phyloP scores from a whole-genome alignment of 768 basidiomycete genomes.

The Agrocybe praecox region DNA sequence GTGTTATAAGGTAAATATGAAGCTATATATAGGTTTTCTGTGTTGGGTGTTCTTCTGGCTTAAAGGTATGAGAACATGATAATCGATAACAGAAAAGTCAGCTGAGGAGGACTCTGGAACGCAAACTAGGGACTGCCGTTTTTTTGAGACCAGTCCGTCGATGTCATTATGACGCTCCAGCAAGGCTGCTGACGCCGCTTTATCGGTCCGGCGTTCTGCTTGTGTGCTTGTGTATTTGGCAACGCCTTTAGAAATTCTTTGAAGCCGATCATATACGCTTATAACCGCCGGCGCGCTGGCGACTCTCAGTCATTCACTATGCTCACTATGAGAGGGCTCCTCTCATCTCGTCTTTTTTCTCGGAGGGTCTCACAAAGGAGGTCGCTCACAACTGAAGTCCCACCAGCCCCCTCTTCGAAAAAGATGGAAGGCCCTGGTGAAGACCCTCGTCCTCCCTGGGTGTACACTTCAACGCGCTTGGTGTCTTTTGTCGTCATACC shows the following conservation, averaged over 20 bases:
- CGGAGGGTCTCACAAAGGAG: conserved; percentile 2
- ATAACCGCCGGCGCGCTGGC: not conserved
- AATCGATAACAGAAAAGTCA: not conserved
- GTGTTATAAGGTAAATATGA: not conserved
- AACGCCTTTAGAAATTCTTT: not conserved
- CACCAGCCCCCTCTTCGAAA: conserved; percentile 3
- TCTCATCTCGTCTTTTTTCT: not conserved
- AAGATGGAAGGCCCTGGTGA: conserved; percentile 23
- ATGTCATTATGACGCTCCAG: not conserved
- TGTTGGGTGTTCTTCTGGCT: not conserved
- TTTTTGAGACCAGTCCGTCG: not conserved
- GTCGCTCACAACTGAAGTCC: conserved; percentile 4
- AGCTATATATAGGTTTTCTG: not conserved
- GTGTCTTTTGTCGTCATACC: conserved; percentile 60
- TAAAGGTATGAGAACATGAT: not conserved
- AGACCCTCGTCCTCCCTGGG: conserved; percentile 66
- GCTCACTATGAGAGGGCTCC: conserved; percentile 4
- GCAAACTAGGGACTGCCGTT: not conserved
- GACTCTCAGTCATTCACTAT: not conserved
- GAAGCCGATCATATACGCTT: not conserved
- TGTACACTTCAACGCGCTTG: conserved; percentile 52
- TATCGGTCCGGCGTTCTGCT: not conserved
- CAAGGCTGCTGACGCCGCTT: not conserved
- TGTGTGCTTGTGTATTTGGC: not conserved
- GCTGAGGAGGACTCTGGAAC: not conserved